Percentiles rank a stretch among this genome's conserved stretches.
phyloP scores from a whole-genome alignment of 176 grass and related monocot species.

The Juncus inflexus region DNA sequence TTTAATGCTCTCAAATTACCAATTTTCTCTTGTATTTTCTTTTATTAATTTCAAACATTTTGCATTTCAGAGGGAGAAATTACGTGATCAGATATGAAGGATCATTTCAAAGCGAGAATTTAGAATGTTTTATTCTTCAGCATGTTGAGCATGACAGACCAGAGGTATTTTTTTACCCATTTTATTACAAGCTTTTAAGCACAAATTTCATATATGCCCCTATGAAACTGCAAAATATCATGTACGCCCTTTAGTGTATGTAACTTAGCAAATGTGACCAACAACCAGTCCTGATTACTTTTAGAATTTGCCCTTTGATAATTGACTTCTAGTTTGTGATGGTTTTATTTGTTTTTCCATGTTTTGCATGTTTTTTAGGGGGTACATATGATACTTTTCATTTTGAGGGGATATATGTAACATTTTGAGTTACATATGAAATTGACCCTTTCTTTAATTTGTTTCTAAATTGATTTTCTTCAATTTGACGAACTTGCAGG shows the following conservation, averaged over 20 bases:
- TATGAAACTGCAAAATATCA: not conserved
- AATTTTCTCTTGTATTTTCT: not conserved
- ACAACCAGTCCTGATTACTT: too few relatives aligned
- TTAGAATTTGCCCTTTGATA: too few relatives aligned
- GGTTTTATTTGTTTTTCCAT: not conserved
- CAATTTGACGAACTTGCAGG: too few relatives aligned
- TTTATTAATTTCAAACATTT: slow-evolving; percentile 18
- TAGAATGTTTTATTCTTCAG: slow-evolving; percentile 84
- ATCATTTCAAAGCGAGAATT: slow-evolving; percentile 52
- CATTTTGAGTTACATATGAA: too few relatives aligned
- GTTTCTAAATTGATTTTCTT: too few relatives aligned
- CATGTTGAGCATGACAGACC: slow-evolving; percentile 93
- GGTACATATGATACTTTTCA: too few relatives aligned
- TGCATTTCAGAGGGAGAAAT: slow-evolving; percentile 51
- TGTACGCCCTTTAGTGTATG: slow-evolving; percentile 12
- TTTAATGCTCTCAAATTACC: too few relatives aligned
- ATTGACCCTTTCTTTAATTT: too few relatives aligned
- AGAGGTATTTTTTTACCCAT: slow-evolving; percentile 48
- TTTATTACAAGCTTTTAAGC: not conserved
- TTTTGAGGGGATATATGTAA: too few relatives aligned
- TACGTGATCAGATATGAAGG: slow-evolving; percentile 71
- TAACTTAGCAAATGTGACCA: not conserved
- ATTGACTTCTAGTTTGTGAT: too few relatives aligned
- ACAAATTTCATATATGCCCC: not conserved
- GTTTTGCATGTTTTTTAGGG: not conserved